Percentiles rank a stretch among this genome's conserved stretches.
These are phyloP conservation scores for Populus hybrid DNA, from an alignment of 441 rosid genomes.

Conservation along the genomic window DNA sequence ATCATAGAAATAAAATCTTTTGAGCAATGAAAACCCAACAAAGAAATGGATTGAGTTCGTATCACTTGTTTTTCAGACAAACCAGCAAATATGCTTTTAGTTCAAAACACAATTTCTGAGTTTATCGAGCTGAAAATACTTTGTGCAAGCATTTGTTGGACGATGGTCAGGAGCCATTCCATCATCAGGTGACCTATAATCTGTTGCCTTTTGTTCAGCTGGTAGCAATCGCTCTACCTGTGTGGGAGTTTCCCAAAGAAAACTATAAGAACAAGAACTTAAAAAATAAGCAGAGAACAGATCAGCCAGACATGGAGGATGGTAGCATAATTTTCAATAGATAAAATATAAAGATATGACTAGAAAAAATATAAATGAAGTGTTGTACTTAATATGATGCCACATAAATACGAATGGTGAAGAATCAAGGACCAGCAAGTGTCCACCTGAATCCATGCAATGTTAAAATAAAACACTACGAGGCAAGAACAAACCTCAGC, in stretches of 20 bases:
- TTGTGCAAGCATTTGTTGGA: constrained; percentile 94
- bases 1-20: no score
- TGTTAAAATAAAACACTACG: constrained; percentile 15
- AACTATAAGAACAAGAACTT: neutral
- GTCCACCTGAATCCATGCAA: constrained; percentile 17
- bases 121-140: constrained; percentile 41
- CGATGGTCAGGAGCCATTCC: constrained; percentile 96
- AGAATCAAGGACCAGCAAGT: constrained; percentile 7
- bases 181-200: constrained; percentile 92
- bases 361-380: neutral
- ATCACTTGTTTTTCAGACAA: neutral
- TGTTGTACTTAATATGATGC: no score
- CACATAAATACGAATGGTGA: neutral
- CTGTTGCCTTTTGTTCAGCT: constrained; percentile 92
- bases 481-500: constrained; percentile 73
- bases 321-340: constrained; percentile 6
- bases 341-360: neutral
- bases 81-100: neutral
- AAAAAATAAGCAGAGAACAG: constrained; percentile 3
- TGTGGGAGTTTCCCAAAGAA: constrained; percentile 15
- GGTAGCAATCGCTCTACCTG: constrained; percentile 93
- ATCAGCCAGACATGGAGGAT: constrained; percentile 16
- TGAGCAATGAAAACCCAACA: neutral
- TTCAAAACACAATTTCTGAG: constrained; percentile 15
- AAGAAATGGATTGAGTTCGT: neutral